A percentile compares a stretch with the other conserved stretches of the same genome.
These are phyloP conservation scores for Rhypophila decipiens DNA, from an alignment of 495 filamentous ascomycete genomes.

Conservation along the genomic window DNA sequence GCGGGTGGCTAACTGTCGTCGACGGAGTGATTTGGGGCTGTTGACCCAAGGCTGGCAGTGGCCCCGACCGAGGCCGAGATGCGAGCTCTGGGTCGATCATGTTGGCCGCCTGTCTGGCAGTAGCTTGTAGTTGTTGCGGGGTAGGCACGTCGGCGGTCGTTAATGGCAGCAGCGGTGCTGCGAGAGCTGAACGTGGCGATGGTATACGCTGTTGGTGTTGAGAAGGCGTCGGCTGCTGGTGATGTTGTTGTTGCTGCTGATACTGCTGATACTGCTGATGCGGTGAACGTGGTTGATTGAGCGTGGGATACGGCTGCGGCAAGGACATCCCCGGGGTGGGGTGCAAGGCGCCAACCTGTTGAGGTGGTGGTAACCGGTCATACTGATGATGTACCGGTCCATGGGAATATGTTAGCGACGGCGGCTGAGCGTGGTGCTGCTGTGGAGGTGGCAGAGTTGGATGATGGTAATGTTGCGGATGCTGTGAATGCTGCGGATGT, in stretches of 20 bases:
- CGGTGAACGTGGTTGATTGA: conserved; percentile 14
- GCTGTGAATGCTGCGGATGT: conserved; percentile 5
- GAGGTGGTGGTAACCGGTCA: conserved; percentile 9
- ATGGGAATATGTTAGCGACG: conserved; percentile 7
- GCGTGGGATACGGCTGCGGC: conserved; percentile 17
- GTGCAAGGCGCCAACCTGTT: conserved; percentile 5
- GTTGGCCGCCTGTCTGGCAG: conserved; percentile 27
- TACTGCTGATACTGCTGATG: conserved; percentile 16
- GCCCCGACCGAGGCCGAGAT: conserved; percentile 18
- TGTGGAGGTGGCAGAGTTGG: conserved; percentile 2
- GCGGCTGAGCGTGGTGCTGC: conserved; percentile 25
- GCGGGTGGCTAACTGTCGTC: conserved; percentile 18
- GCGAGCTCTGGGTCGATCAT: conserved; percentile 29
- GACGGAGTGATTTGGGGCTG: neutral
- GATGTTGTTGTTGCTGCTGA: conserved; percentile 10
- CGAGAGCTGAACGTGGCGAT: conserved; percentile 17
- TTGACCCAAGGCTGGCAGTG: conserved; percentile 21
- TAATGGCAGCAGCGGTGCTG: conserved; percentile 7
- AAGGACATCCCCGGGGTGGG: conserved; percentile 5
- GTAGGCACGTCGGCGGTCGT: conserved; percentile 27
- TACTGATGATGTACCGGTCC: conserved; percentile 3
- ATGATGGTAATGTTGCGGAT: neutral
- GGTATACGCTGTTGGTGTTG: conserved; percentile 17
- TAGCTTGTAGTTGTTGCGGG: conserved; percentile 30
- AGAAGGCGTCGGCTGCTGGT: conserved; percentile 5